These are phyloP conservation scores for Teunomyces kruisii DNA, from an alignment of 805 yeast species.

Conservation along the genomic window DNA sequence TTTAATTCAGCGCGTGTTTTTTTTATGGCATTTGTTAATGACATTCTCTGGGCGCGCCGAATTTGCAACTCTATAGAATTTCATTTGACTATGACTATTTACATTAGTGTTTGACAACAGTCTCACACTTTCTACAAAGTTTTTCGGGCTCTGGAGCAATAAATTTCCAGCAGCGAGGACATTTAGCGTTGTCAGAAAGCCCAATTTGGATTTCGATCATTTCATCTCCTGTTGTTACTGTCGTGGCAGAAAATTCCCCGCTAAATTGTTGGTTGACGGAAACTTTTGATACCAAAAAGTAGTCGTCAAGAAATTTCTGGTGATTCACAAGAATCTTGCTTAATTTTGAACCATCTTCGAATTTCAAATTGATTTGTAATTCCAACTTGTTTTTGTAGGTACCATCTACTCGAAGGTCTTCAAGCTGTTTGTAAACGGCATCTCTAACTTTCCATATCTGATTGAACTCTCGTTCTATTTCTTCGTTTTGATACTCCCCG, in stretches of 20 bases:
- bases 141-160: slow-evolving; percentile 49
- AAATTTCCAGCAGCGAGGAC: slow-evolving; percentile 95
- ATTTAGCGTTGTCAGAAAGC: slow-evolving; percentile 54
- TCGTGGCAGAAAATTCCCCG: not conserved
- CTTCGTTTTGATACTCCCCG: slow-evolving; percentile 28
- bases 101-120: slow-evolving; percentile 35
- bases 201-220: slow-evolving; percentile 36
- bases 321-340: slow-evolving; percentile 20
- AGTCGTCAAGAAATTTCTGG: slow-evolving; percentile 31
- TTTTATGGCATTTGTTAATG: not conserved
- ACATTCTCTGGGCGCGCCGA: not conserved
- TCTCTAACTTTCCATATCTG: slow-evolving; percentile 49
- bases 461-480: slow-evolving; percentile 45
- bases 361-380: slow-evolving; percentile 6
- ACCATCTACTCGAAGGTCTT: slow-evolving; percentile 54
- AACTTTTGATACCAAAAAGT: slow-evolving; percentile 65
- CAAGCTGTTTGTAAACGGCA: slow-evolving; percentile 51
- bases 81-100: slow-evolving; percentile 12
- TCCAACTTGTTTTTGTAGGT: slow-evolving; percentile 60
- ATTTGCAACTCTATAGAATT: not conserved
- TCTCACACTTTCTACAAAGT: slow-evolving; percentile 67
- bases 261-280: slow-evolving; percentile 23
- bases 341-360: slow-evolving; percentile 10
- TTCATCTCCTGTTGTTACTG: slow-evolving; percentile 15
- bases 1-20: not conserved